Percentiles rank a stretch among this genome's conserved stretches.
Evolutionary conservation across 257 asterid genomes (phyloP).

Genomic region (Ehretia macrophylla): DNA sequence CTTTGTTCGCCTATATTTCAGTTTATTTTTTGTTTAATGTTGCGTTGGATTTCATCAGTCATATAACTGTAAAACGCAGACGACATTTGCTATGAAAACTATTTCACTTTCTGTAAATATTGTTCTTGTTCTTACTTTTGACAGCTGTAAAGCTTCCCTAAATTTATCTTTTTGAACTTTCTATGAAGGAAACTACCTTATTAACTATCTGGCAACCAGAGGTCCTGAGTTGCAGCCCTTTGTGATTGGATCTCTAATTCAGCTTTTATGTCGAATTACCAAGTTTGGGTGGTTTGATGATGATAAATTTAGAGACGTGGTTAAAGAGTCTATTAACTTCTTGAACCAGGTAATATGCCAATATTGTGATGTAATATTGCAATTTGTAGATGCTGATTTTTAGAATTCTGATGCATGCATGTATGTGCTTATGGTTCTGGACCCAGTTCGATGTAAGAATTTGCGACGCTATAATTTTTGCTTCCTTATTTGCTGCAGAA

Average conservation of each 20-base stretch:
- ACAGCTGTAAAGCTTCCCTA: slow-evolving; percentile 5
- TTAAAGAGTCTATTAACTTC: slow-evolving; percentile 81
- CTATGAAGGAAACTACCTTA: slow-evolving; percentile 91
- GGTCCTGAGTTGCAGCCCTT: slow-evolving; percentile 95
- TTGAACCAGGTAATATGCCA: slow-evolving; percentile 67
- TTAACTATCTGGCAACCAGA: slow-evolving; percentile 93
- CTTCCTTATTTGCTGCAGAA: too few species aligned
- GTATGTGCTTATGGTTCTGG: neutral
- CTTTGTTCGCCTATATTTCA: neutral
- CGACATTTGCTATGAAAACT: neutral
- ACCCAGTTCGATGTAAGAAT: neutral
- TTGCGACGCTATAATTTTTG: too few species aligned
- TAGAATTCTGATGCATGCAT: neutral
- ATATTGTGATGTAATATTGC: neutral
- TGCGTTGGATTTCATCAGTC: neutral
- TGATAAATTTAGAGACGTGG: slow-evolving; percentile 87
- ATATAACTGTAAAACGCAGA: neutral
- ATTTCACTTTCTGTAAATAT: neutral
- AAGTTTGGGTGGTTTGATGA: slow-evolving; percentile 99
- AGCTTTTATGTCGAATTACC: slow-evolving; percentile 88
- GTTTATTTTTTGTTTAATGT: neutral
- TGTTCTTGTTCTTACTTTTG: slow-evolving; percentile 2
- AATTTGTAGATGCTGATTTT: neutral
- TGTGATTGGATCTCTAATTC: slow-evolving; percentile 86
- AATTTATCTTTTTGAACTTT: slow-evolving; percentile 29